phyloP scores from a whole-genome alignment of 805 yeast species.

The Blastobotrys mokoenaii region DNA sequence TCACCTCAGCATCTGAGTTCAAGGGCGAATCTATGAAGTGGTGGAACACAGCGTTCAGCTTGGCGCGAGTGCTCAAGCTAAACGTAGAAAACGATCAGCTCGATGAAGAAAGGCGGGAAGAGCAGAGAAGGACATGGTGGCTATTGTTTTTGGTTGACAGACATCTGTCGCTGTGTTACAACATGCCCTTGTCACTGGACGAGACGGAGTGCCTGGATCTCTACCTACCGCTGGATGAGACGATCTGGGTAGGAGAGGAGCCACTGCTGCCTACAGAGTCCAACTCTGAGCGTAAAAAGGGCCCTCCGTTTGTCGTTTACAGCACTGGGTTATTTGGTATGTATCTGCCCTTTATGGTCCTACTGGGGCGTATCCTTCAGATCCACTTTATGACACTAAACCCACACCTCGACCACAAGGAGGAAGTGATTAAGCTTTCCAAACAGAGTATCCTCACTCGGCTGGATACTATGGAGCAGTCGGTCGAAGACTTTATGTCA shows the following conservation, averaged over 20 bases:
- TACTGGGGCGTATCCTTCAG: constrained; percentile 27
- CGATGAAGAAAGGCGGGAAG: constrained; percentile 29
- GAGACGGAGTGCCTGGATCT: constrained; percentile 28
- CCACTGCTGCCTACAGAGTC: constrained; percentile 24
- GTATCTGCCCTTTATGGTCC: constrained; percentile 29
- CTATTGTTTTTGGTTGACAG: constrained; percentile 33
- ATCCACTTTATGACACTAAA: constrained; percentile 20
- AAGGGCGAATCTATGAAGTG: constrained; percentile 26
- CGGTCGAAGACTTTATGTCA: constrained; percentile 13
- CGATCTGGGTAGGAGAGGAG: constrained; percentile 25
- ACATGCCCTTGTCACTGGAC: constrained; percentile 25
- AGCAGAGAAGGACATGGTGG: constrained; percentile 36
- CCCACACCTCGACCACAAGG: constrained; percentile 15
- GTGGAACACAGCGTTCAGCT: constrained; percentile 27
- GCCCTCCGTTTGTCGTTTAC: constrained; percentile 22
- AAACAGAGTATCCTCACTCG: constrained; percentile 10
- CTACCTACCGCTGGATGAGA: constrained; percentile 30
- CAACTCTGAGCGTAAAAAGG: constrained; percentile 23
- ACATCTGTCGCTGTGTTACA: constrained; percentile 32
- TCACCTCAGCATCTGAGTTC: constrained; percentile 27
- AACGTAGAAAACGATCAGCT: constrained; percentile 19
- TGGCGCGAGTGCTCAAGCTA: constrained; percentile 26
- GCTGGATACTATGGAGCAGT: constrained; percentile 15
- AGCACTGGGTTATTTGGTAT: constrained; percentile 34
- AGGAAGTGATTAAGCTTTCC: constrained; percentile 13